These are phyloP conservation scores for Dorcoceras hygrometricum DNA, from an alignment of 257 asterid species.

Conservation along the genomic window DNA sequence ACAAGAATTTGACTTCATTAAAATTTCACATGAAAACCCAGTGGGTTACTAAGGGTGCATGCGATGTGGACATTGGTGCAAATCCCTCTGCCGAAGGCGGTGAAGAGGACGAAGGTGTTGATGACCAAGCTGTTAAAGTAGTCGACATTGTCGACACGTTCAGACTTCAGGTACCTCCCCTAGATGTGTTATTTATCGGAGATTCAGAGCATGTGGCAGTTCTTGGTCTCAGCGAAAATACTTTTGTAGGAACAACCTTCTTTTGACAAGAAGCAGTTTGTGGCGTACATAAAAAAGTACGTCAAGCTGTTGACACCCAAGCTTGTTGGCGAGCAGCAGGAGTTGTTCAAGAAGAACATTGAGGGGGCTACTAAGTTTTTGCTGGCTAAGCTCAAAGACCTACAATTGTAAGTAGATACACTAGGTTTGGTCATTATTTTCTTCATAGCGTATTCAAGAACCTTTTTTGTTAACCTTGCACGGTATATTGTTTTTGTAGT, in stretches of 20 bases:
- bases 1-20: neutral
- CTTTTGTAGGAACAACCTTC: slow-evolving; percentile 54
- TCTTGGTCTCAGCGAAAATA: too few species aligned
- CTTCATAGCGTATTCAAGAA: too few species aligned
- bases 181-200: neutral
- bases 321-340: slow-evolving; percentile 39
- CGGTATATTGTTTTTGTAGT: slow-evolving; percentile 32
- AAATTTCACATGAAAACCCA: slow-evolving; percentile 15
- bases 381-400: slow-evolving; percentile 43
- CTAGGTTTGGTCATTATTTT: too few species aligned
- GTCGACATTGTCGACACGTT: slow-evolving; percentile 65
- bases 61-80: slow-evolving; percentile 59
- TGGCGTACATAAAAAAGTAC: slow-evolving; percentile 54
- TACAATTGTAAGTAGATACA: slow-evolving; percentile 44
- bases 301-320: slow-evolving; percentile 42
- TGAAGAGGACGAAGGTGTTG: slow-evolving; percentile 58
- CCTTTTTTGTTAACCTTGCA: too few species aligned
- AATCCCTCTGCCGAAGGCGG: slow-evolving; percentile 77
- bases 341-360: slow-evolving; percentile 46
- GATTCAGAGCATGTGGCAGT: neutral
- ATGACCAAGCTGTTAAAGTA: slow-evolving; percentile 54
- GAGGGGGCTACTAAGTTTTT: slow-evolving; percentile 60
- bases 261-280: slow-evolving; percentile 59
- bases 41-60: slow-evolving; percentile 68
- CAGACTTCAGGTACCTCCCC: slow-evolving; percentile 51